Evolutionary conservation across 768 basidiomycete genomes (phyloP).

Genomic region (Cystobasidium tubakii): DNA sequence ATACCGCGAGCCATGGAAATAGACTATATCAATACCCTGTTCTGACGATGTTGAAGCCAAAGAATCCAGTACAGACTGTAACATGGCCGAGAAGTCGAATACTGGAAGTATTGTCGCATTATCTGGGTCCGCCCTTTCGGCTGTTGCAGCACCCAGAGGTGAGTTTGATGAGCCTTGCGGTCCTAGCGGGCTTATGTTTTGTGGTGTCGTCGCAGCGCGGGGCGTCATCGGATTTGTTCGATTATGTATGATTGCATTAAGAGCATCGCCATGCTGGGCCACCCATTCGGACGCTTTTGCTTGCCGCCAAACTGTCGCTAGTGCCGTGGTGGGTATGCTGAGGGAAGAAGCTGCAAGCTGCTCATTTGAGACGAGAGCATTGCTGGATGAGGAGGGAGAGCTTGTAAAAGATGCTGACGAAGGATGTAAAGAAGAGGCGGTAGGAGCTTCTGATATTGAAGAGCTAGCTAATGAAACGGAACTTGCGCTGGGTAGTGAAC

Average conservation of each 20-base stretch:
- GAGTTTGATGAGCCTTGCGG: background rate
- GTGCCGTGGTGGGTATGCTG: slow-evolving; percentile 42
- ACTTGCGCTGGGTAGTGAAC: slow-evolving; percentile 30
- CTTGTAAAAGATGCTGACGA: slow-evolving; percentile 17
- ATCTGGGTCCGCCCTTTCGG: background rate
- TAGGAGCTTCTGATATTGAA: slow-evolving; percentile 39
- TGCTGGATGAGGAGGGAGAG: slow-evolving; percentile 13
- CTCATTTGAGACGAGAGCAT: slow-evolving; percentile 40
- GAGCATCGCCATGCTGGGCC: slow-evolving; percentile 38
- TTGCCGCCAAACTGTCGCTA: slow-evolving; percentile 44
- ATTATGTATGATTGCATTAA: slow-evolving; percentile 36
- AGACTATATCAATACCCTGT: slow-evolving; percentile 43
- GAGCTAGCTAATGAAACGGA: slow-evolving; percentile 36
- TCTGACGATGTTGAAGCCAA: slow-evolving; percentile 40
- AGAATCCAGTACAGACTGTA: slow-evolving; percentile 44
- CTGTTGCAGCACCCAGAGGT: background rate
- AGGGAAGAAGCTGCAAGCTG: slow-evolving; percentile 44
- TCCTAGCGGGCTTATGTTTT: background rate
- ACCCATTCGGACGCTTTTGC: slow-evolving; percentile 45
- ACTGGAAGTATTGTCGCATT: background rate
- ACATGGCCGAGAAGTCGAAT: slow-evolving; percentile 43
- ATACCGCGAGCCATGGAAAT: slow-evolving; percentile 32
- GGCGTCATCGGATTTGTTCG: slow-evolving; percentile 30
- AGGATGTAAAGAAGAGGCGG: slow-evolving; percentile 37
- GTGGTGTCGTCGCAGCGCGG: slow-evolving; percentile 6